Evolutionary conservation across 1,139 yeast genomes (phyloP).

Genomic region (Blastobotrys buckinghamii): DNA sequence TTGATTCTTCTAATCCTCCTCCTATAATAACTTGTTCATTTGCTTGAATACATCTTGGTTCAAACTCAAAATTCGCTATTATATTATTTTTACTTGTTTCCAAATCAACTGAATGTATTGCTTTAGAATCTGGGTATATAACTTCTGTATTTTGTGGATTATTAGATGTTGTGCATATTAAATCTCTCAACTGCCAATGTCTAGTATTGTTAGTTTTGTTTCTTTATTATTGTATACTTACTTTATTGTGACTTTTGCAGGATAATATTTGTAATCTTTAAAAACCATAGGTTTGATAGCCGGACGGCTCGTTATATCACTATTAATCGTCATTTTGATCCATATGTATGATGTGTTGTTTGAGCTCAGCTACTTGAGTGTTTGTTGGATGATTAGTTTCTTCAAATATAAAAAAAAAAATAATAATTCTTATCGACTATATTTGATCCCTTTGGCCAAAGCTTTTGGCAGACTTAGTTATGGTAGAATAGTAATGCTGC

Average conservation of each 20-base stretch:
- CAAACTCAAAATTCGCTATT: conserved; percentile 47
- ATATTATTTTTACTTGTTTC: conserved; percentile 33
- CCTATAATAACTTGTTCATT: conserved; percentile 53
- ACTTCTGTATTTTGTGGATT: conserved; percentile 33
- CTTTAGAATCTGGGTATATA: conserved; percentile 45
- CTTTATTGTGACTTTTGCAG: conserved; percentile 28
- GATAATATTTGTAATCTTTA: conserved; percentile 20
- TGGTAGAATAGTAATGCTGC: too few relatives aligned
- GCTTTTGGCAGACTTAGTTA: too few relatives aligned
- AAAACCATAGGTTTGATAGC: conserved; percentile 18
- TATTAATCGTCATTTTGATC: conserved; percentile 7
- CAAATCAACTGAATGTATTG: conserved; percentile 42
- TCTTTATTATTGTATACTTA: too few relatives aligned
- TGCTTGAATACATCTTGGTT: conserved; percentile 68
- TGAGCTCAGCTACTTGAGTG: too few relatives aligned
- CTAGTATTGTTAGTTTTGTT: conserved; percentile 9
- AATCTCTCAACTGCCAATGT: conserved; percentile 88
- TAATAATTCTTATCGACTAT: too few relatives aligned
- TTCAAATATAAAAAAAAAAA: too few relatives aligned
- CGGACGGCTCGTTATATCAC: neutral
- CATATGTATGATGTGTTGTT: too few relatives aligned
- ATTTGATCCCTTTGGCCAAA: too few relatives aligned
- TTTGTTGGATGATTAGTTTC: too few relatives aligned
- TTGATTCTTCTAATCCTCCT: conserved; percentile 55
- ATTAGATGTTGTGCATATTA: conserved; percentile 41